Evolutionary conservation across 1,139 yeast species (phyloP).

Genomic region (Taphrina populina): DNA sequence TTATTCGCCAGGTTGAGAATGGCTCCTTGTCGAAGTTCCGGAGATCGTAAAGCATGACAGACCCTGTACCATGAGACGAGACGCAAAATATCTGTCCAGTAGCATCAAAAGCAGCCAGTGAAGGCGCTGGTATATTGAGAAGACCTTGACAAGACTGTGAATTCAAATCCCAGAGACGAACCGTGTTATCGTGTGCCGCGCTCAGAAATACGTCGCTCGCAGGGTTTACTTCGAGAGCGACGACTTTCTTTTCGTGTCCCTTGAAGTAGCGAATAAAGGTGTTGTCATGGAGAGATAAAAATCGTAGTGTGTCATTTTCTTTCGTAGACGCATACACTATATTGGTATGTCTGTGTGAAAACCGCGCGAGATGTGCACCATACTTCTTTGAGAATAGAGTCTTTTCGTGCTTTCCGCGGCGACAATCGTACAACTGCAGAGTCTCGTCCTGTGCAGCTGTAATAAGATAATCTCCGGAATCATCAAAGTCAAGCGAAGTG

Average conservation of each 20-base stretch:
- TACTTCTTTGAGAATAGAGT: slow-evolving; percentile 82
- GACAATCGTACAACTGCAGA: slow-evolving; percentile 77
- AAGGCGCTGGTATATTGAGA: slow-evolving; percentile 58
- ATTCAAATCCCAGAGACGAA: slow-evolving; percentile 82
- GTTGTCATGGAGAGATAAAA: slow-evolving; percentile 73
- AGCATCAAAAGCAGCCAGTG: slow-evolving; percentile 72
- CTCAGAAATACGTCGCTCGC: slow-evolving; percentile 65
- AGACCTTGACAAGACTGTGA: slow-evolving; percentile 55
- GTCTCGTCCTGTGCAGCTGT: slow-evolving; percentile 74
- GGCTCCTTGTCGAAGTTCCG: slow-evolving; percentile 59
- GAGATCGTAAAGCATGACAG: slow-evolving; percentile 61
- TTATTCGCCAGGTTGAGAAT: slow-evolving; percentile 48
- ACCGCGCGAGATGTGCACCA: slow-evolving; percentile 84
- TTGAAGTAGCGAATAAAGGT: slow-evolving; percentile 78
- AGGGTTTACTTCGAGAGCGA: slow-evolving; percentile 72
- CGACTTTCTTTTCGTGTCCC: slow-evolving; percentile 80
- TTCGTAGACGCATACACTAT: slow-evolving; percentile 83
- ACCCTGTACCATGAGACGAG: slow-evolving; percentile 54
- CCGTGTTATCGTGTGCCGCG: slow-evolving; percentile 72
- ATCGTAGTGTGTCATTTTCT: slow-evolving; percentile 63
- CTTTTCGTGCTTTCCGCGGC: slow-evolving; percentile 55
- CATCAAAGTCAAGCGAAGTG: slow-evolving; percentile 83
- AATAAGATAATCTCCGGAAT: slow-evolving; percentile 73
- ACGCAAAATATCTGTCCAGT: slow-evolving; percentile 78
- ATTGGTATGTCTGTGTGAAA: slow-evolving; percentile 72